phyloP scores from a whole-genome alignment of 192 early-diverging fungal species.

The Radiomyces spectabilis region DNA sequence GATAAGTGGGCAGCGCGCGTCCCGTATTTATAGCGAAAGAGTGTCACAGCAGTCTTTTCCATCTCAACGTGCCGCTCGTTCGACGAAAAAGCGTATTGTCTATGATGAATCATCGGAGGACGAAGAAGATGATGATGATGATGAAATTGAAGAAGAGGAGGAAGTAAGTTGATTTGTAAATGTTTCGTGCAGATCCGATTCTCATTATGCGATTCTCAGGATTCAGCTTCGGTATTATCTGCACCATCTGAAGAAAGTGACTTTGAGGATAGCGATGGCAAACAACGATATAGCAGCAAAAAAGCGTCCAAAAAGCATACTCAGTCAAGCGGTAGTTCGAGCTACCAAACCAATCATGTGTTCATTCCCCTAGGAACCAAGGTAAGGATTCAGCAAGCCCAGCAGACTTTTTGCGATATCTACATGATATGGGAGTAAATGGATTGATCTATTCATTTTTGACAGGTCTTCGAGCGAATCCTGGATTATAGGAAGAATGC shows the following conservation, averaged over 20 bases:
- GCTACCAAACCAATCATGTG: conserved; percentile 16
- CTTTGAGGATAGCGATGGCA: conserved; percentile 11
- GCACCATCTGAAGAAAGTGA: conserved; percentile 20
- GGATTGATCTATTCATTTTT: no score
- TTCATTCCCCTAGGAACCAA: conserved; percentile 45
- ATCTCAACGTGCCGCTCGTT: neutral
- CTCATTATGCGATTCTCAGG: no score
- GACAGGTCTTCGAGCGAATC: conserved; percentile 41
- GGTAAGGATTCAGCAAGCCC: no score
- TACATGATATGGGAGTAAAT: no score
- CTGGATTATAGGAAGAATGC: conserved; percentile 33
- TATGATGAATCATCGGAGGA: conserved; percentile 10
- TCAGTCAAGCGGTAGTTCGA: neutral
- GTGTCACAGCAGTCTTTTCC: neutral
- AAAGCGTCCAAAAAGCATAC: no score
- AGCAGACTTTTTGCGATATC: no score
- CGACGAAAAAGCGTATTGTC: conserved; percentile 2
- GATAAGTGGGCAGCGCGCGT: no score
- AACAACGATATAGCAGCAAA: neutral
- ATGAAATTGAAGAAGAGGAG: neutral
- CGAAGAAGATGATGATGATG: conserved; percentile 1
- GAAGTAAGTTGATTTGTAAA: no score
- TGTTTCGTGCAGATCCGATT: no score
- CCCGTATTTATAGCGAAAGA: no score
- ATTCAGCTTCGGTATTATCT: conserved; percentile 5